A percentile compares a stretch with the other conserved stretches of the same genome.
These are phyloP conservation scores for Vitis cinerea DNA, from an alignment of 164 flowering plant species.

Conservation along the genomic window DNA sequence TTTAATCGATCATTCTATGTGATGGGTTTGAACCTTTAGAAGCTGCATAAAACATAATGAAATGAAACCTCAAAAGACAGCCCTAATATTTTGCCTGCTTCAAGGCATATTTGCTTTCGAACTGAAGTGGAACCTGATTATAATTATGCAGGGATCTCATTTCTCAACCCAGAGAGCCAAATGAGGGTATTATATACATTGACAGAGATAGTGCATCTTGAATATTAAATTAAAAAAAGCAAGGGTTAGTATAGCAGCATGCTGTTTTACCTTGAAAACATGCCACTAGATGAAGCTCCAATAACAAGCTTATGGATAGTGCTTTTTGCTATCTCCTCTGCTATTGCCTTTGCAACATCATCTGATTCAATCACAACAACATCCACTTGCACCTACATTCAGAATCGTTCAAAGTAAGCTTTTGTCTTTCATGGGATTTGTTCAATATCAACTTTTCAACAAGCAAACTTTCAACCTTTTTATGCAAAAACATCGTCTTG, in stretches of 20 bases:
- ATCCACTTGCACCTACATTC: conserved; percentile 64
- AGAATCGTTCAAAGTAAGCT: conserved; percentile 8
- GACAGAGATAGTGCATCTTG: too few relatives aligned
- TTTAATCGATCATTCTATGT: neutral
- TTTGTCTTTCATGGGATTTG: neutral
- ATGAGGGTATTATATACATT: neutral
- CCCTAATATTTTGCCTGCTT: neutral
- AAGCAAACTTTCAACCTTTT: conserved; percentile 41
- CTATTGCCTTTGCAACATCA: conserved; percentile 63
- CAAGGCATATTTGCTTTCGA: neutral
- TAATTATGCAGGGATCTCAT: neutral
- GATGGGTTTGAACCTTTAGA: neutral
- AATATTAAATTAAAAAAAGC: too few relatives aligned
- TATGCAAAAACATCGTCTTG: conserved; percentile 46
- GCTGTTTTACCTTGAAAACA: conserved; percentile 58
- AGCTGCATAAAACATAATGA: neutral
- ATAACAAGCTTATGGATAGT: conserved; percentile 59
- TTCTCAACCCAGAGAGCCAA: neutral
- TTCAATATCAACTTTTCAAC: neutral
- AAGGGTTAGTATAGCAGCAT: neutral
- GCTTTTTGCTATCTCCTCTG: conserved; percentile 43
- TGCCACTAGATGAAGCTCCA: conserved; percentile 60
- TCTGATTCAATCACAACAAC: conserved; percentile 62
- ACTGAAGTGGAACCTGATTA: neutral
- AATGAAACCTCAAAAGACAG: neutral